Percentiles rank a stretch among this genome's conserved stretches.
Conservation (phyloP, 163 green algal genomes). For the Chloromonas sp. region DNA sequence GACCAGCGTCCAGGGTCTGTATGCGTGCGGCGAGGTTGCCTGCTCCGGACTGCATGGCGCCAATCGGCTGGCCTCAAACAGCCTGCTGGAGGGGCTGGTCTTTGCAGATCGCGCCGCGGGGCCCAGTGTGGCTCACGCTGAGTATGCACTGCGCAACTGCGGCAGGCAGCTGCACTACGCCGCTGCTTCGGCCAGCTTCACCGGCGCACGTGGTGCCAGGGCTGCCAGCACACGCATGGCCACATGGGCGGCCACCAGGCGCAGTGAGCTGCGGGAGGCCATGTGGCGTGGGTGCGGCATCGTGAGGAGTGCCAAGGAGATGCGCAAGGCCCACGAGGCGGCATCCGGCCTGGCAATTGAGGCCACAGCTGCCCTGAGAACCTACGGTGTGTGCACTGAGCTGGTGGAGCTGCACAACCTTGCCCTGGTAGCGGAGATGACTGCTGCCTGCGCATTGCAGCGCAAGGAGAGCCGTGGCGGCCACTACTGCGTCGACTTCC, state of each 20-base stretch:
- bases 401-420: constrained; percentile 83
- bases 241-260: constrained; percentile 59
- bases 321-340: constrained; percentile 40
- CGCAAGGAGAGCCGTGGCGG: constrained; percentile 52
- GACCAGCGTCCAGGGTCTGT: constrained; percentile 87
- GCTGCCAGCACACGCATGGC: constrained; percentile 26
- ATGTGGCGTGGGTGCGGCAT: constrained; percentile 84
- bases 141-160: constrained; percentile 48
- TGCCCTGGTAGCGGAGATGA: constrained; percentile 56
- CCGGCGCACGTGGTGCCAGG: constrained; percentile 15
- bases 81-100: constrained; percentile 92
- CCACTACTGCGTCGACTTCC: constrained; percentile 56
- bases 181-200: constrained; percentile 39
- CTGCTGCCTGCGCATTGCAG: constrained; percentile 48
- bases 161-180: constrained; percentile 52
- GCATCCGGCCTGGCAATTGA: constrained; percentile 52
- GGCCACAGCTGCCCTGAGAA: constrained; percentile 38
- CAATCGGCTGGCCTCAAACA: constrained; percentile 95
- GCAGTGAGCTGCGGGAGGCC: constrained; percentile 43
- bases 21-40: constrained; percentile 89
- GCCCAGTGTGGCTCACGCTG: constrained; percentile 61
- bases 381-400: constrained; percentile 46
- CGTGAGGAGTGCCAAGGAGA: constrained; percentile 42
- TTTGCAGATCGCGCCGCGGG: constrained; percentile 80
- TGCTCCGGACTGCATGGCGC: constrained; percentile 94